These are phyloP conservation scores for Penium margaritaceum DNA, from an alignment of 139 green algal species.

Conservation along the genomic window DNA sequence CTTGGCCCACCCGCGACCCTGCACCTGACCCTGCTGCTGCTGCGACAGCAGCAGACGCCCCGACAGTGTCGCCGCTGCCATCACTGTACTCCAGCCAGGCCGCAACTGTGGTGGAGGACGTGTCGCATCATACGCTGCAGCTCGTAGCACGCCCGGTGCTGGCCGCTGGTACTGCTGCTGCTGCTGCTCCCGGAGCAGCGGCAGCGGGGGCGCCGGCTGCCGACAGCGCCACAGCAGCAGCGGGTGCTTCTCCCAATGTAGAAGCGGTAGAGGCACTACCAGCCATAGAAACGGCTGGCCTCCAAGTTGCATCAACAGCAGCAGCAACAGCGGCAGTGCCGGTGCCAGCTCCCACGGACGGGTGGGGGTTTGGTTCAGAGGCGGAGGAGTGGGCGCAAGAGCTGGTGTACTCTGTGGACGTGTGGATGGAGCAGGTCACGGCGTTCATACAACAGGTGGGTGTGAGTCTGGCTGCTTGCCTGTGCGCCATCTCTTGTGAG, in stretches of 20 bases:
- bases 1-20: conserved; percentile 7
- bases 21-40: not conserved
- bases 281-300: too few species aligned
- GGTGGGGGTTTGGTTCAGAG: conserved; percentile 13
- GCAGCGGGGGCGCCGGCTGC: too few species aligned
- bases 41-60: too few species aligned
- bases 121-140: not conserved
- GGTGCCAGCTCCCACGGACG: not conserved
- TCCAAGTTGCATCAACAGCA: too few species aligned
- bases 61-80: too few species aligned
- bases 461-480: too few species aligned
- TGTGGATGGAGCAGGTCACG: conserved; percentile 33
- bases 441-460: not conserved
- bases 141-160: too few species aligned
- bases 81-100: too few species aligned
- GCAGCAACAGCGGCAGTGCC: not conserved
- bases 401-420: conserved; percentile 18
- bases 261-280: too few species aligned
- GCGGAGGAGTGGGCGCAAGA: conserved; percentile 10
- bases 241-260: too few species aligned
- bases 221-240: too few species aligned
- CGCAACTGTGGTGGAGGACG: not conserved
- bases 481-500: too few species aligned
- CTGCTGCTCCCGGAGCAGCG: not conserved
- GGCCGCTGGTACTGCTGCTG: not conserved